phyloP scores from a whole-genome alignment of 768 basidiomycete genomes.

The Hericium coralloides region DNA sequence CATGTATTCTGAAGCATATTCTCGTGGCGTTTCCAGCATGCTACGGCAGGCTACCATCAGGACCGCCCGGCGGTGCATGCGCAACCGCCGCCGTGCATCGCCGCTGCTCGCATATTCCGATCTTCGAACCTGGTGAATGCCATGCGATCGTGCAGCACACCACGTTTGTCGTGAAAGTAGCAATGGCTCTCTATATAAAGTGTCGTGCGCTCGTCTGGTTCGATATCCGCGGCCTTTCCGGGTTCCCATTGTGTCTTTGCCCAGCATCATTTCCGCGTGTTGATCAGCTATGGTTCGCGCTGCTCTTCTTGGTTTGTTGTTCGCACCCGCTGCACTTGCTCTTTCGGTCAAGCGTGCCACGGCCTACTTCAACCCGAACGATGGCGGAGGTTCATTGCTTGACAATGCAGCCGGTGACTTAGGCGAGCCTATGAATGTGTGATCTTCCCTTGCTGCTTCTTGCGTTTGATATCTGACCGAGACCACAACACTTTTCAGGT shows the following conservation, averaged over 20 bases:
- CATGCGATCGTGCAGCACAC: too few relatives aligned
- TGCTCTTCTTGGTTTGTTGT: constrained; percentile 10
- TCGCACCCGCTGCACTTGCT: constrained; percentile 2
- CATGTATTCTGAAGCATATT: not conserved
- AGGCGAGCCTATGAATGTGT: constrained; percentile 39
- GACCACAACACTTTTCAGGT: constrained; percentile 18
- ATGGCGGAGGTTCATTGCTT: constrained; percentile 35
- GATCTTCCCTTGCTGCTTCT: not conserved
- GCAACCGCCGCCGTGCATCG: too few relatives aligned
- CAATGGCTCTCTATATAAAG: not conserved
- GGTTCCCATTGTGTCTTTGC: not conserved
- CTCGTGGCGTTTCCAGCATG: not conserved
- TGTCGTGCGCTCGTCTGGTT: too few relatives aligned
- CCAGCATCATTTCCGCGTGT: not conserved
- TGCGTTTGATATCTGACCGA: not conserved
- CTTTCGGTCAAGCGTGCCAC: constrained; percentile 6
- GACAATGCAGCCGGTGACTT: constrained; percentile 27
- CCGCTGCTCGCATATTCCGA: too few relatives aligned
- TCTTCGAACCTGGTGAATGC: too few relatives aligned
- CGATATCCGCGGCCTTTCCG: not conserved
- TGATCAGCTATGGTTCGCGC: constrained; percentile 4
- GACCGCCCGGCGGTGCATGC: too few relatives aligned
- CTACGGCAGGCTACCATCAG: not conserved
- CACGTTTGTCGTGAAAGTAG: too few relatives aligned
- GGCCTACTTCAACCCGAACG: constrained; percentile 27